A percentile compares a stretch with the other conserved stretches of the same genome.
phyloP scores from a whole-genome alignment of 1,284 basidiomycete species.

The Rhodotorula sp. region DNA sequence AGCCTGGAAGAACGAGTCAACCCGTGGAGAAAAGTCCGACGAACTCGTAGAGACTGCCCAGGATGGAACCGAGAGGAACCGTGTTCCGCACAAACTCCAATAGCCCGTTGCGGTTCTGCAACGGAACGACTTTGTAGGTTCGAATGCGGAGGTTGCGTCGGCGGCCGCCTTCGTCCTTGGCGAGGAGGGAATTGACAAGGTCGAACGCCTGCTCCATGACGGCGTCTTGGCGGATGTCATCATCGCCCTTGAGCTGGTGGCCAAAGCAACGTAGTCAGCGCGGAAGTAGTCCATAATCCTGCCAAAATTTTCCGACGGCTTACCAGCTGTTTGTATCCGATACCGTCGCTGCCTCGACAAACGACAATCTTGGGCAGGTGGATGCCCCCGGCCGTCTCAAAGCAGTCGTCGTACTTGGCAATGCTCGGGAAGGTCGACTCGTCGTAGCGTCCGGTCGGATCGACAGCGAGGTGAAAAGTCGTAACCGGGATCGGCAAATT shows the following conservation, averaged over 20 bases:
- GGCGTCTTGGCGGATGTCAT: conserved; percentile 93
- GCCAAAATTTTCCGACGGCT: conserved; percentile 42
- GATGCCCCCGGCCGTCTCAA: conserved; percentile 70
- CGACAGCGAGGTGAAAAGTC: conserved; percentile 69
- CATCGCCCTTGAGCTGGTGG: conserved; percentile 82
- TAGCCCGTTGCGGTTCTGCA: conserved; percentile 76
- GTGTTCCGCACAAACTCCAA: conserved; percentile 90
- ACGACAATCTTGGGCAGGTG: conserved; percentile 77
- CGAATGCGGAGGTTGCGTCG: conserved; percentile 71
- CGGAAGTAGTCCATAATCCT: background rate
- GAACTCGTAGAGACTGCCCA: conserved; percentile 27
- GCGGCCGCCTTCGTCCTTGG: conserved; percentile 69
- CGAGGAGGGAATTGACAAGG: conserved; percentile 77
- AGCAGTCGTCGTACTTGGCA: conserved; percentile 60
- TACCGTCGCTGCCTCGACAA: conserved; percentile 69
- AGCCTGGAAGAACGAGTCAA: no score
- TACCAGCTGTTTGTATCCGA: conserved; percentile 76
- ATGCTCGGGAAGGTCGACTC: conserved; percentile 63
- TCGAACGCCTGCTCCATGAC: conserved; percentile 99
- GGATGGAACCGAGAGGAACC: conserved; percentile 56
- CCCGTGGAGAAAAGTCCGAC: background rate
- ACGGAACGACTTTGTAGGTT: conserved; percentile 83
- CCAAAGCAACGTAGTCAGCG: background rate
- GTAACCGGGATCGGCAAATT: conserved; percentile 74
- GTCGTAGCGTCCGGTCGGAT: conserved; percentile 66